Base-by-base conservation (phyloP, 768 basidiomycete species). In the Lanmaoa pseudosensibilis region DNA sequence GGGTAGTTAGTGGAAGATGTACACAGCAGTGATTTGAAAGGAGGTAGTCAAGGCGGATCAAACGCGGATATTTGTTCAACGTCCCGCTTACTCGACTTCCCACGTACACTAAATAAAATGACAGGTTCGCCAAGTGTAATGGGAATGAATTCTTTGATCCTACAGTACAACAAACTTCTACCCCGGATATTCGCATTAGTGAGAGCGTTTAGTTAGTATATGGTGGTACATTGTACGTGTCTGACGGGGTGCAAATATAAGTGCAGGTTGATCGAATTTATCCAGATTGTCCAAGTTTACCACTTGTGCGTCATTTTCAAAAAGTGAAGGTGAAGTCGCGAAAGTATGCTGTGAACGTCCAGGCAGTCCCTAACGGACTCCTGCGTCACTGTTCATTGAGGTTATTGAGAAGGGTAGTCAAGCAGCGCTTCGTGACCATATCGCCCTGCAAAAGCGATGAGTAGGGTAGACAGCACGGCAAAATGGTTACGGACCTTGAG, bases 391-490 rank as follows among this genome's bases (percentile, higher is more conserved):
- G 80, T 70, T 91, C 90, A 60, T 86, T 87, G 61, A 96, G 78
- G 72, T 96, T 94, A 73, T 92, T 89, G 57, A 95, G 80, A 33
- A 96, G 80, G 33, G 92, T 94, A 46, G 91, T 90, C 56, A 96
- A 79, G 73, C 93, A 95, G 66, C 93, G 83, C 77, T 95, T 96
- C 27, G 97, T 99, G 62, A 98, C 97, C 87, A 96, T 93, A 67
- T 99, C 97, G 47, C 94, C 94, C 91, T 93, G 61, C 10, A 19
- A 30, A 36, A 19, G 12, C 18, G 41, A 46, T 72, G 48, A 75
- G 64, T 40, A 12, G 30, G n/a, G 10, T 19, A 18, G 6, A 41
- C 13, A 36, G 4, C 36, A 33, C 16, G 34, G 32, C 32, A 53
- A 49, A 21, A 49, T 36, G 3, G 19, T 18, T 10, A 66, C 77